A percentile compares a stretch with the other conserved stretches of the same genome.
phyloP scores from a whole-genome alignment of 768 basidiomycete genomes.

The Hericium rajendrae region DNA sequence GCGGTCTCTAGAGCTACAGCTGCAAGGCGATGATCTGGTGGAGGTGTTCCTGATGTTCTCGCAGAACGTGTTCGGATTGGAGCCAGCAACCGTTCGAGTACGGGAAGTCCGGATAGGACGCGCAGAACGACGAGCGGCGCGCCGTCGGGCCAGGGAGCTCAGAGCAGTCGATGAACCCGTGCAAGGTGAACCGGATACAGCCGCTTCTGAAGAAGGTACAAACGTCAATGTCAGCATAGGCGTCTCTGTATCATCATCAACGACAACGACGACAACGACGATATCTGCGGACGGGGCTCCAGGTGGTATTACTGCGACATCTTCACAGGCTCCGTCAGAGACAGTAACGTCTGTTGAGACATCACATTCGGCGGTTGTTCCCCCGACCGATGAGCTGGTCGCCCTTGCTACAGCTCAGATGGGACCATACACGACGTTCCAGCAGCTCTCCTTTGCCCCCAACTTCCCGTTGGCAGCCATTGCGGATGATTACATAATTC shows the following conservation, averaged over 20 bases:
- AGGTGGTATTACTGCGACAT: slow-evolving; percentile 7
- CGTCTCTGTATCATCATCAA: slow-evolving; percentile 48
- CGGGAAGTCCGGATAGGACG: slow-evolving; percentile 87
- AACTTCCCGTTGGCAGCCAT: slow-evolving; percentile 83
- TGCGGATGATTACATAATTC: slow-evolving; percentile 86
- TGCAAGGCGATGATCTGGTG: slow-evolving; percentile 88
- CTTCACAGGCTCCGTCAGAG: slow-evolving; percentile 15
- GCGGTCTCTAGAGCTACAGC: slow-evolving; percentile 73
- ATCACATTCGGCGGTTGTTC: slow-evolving; percentile 28
- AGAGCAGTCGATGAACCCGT: slow-evolving; percentile 40
- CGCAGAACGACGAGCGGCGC: slow-evolving; percentile 76
- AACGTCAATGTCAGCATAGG: slow-evolving; percentile 31
- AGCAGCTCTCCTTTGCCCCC: slow-evolving; percentile 79
- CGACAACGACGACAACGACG: slow-evolving; percentile 24
- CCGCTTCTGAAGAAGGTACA: slow-evolving; percentile 41
- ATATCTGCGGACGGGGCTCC: slow-evolving; percentile 34
- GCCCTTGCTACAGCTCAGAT: slow-evolving; percentile 60
- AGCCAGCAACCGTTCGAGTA: slow-evolving; percentile 90
- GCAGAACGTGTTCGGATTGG: slow-evolving; percentile 86
- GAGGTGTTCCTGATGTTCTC: slow-evolving; percentile 88
- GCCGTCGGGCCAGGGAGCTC: slow-evolving; percentile 67
- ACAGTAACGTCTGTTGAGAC: slow-evolving; percentile 22
- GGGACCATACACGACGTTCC: slow-evolving; percentile 87
- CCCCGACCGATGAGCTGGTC: slow-evolving; percentile 49
- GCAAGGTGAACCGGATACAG: slow-evolving; percentile 32